Conservation (phyloP, 176 grass and related monocot genomes). For the Eragrostis nindensis region DNA sequence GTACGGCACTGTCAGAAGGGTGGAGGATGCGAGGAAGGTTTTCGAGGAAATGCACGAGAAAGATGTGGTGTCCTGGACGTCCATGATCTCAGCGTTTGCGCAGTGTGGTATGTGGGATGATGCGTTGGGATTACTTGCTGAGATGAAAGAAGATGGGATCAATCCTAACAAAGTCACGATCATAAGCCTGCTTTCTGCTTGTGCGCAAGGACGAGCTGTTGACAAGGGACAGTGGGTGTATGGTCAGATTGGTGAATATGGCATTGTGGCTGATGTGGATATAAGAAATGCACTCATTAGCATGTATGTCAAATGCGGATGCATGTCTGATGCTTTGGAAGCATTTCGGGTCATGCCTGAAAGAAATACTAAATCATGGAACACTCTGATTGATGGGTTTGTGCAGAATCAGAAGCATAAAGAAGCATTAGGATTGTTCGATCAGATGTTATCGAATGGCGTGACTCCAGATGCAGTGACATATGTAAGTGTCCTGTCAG, state of each 20-base stretch:
- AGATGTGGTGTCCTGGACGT: constrained; percentile 92
- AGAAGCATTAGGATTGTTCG: constrained; percentile 54
- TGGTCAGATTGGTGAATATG: constrained; percentile 46
- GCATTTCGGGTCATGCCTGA: constrained; percentile 51
- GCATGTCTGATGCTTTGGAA: constrained; percentile 52
- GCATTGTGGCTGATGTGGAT: constrained; percentile 56
- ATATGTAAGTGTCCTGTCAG: constrained; percentile 55
- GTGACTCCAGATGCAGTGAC: constrained; percentile 61
- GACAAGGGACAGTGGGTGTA: constrained; percentile 65
- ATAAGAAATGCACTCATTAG: constrained; percentile 65
- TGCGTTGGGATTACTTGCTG: constrained; percentile 52
- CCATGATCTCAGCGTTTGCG: constrained; percentile 69
- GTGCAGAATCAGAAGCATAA: constrained; percentile 53
- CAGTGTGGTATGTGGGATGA: constrained; percentile 50
- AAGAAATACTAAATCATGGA: constrained; percentile 73
- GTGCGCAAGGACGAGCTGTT: constrained; percentile 39
- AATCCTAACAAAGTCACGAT: constrained; percentile 74
- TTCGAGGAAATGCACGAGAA: constrained; percentile 70
- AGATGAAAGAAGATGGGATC: constrained; percentile 55
- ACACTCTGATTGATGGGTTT: constrained; percentile 66
- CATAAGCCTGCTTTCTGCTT: constrained; percentile 69
- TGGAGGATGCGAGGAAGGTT: constrained; percentile 51
- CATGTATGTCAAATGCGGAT: constrained; percentile 65
- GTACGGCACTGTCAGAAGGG: constrained; percentile 37
- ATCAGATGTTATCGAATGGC: constrained; percentile 51